Percentiles rank a stretch among this genome's conserved stretches.
phyloP scores from a whole-genome alignment of 2,329 filamentous ascomycete species.

The Beauveria varroae region DNA sequence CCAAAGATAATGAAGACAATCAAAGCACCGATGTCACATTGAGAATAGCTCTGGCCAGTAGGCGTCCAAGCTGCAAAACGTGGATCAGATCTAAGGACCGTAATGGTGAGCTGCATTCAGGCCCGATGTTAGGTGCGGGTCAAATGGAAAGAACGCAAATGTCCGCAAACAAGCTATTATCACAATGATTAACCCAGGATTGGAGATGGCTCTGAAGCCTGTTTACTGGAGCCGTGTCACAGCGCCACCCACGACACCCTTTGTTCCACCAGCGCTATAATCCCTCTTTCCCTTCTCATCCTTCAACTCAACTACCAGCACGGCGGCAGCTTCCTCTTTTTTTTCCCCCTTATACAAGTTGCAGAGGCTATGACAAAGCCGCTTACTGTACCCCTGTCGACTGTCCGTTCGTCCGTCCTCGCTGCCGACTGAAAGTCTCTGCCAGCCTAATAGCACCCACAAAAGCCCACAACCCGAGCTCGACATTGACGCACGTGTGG shows the following conservation, averaged over 20 bases:
- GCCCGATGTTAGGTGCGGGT: neutral
- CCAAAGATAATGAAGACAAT: neutral
- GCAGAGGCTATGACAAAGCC: neutral
- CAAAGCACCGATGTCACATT: no score
- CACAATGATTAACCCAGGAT: neutral
- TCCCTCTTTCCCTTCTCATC: neutral
- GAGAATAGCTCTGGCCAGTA: constrained; percentile 31
- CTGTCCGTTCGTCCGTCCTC: neutral
- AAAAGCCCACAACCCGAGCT: neutral
- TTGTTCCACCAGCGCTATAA: neutral
- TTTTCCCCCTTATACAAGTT: neutral
- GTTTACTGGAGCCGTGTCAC: constrained; percentile 3
- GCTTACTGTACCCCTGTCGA: neutral
- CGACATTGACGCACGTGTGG: neutral
- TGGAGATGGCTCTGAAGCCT: neutral
- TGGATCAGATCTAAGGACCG: neutral
- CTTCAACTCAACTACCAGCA: no score
- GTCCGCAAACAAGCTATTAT: no score
- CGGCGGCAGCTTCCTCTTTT: neutral
- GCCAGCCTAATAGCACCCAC: neutral
- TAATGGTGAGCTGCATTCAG: neutral
- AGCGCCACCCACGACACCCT: constrained; percentile 4
- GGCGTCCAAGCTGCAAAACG: neutral
- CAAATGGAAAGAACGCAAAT: neutral
- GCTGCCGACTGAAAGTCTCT: neutral